Conservation (phyloP, 140 eudicot genomes). For the Senecio squalidus region DNA sequence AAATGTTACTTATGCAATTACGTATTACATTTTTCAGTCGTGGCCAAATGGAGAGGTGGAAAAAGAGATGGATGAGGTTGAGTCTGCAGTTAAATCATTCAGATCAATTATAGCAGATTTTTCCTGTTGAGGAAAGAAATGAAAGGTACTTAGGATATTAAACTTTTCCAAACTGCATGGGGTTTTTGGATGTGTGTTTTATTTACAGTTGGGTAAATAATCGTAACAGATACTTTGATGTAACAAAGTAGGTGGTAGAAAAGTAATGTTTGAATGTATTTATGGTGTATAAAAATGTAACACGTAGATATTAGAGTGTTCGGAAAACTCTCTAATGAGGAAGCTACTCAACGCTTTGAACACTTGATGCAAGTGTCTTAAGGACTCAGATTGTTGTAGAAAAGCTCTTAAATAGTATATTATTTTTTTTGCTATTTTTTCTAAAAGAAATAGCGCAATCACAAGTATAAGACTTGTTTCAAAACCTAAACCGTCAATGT, state of each 20-base stretch:
- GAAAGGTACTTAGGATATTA: constrained; percentile 43
- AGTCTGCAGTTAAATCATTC: constrained; percentile 64
- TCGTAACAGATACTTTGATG: no score
- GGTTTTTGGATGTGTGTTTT: neutral
- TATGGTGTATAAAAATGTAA: no score
- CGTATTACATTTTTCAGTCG: constrained; percentile 33
- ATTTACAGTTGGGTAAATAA: constrained; percentile 6
- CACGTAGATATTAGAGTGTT: no score
- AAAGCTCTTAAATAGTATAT: no score
- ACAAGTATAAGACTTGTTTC: no score
- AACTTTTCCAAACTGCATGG: neutral
- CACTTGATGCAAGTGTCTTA: no score
- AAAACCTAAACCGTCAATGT: no score
- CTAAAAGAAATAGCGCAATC: no score
- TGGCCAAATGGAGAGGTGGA: constrained; percentile 75
- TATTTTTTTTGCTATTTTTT: no score
- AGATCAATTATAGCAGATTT: constrained; percentile 64
- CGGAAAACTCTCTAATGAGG: constrained; percentile 50
- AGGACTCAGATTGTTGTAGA: no score
- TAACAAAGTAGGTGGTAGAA: no score
- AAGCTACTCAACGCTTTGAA: constrained; percentile 44
- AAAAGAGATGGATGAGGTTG: constrained; percentile 64
- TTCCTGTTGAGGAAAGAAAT: constrained; percentile 61
- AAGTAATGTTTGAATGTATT: no score
- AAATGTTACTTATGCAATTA: neutral